phyloP scores from a whole-genome alignment of 2,329 filamentous ascomycete species.

The Pyrenochaeta sp. region DNA sequence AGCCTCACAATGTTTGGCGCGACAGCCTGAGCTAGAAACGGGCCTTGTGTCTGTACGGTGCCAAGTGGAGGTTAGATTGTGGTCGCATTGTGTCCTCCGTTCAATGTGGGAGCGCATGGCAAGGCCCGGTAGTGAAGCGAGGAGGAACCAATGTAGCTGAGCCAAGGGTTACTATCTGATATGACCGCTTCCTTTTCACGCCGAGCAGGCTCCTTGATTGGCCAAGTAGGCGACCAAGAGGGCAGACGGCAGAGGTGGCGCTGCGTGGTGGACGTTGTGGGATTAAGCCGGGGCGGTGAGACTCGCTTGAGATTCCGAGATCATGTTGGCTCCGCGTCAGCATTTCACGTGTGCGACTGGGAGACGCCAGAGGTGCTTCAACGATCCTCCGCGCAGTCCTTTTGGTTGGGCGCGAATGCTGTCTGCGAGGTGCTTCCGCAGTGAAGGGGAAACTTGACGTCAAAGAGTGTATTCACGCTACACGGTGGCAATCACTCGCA shows the following conservation, averaged over 20 bases:
- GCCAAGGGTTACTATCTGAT: constrained; percentile 2
- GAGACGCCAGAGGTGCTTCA: too few relatives aligned
- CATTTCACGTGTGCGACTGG: constrained; percentile 11
- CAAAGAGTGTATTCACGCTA: neutral
- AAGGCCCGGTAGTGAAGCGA: constrained; percentile 4
- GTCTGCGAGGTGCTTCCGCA: too few relatives aligned
- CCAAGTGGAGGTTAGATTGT: constrained; percentile 10
- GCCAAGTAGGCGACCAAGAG: constrained; percentile 1
- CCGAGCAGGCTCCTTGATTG: constrained; percentile 5
- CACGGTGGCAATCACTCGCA: neutral
- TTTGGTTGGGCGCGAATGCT: too few relatives aligned
- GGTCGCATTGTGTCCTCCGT: constrained; percentile 6
- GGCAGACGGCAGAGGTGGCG: constrained; percentile 2
- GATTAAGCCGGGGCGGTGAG: constrained; percentile 19
- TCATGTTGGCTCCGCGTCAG: constrained; percentile 9
- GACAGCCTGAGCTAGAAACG: too few relatives aligned
- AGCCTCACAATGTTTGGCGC: too few relatives aligned
- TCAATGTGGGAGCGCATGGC: constrained; percentile 4
- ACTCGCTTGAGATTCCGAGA: constrained; percentile 3
- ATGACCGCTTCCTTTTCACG: constrained; percentile 4
- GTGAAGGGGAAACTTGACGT: neutral
- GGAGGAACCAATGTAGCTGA: constrained; percentile 5
- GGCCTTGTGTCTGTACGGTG: constrained; percentile 2
- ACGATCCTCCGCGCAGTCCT: too few relatives aligned
- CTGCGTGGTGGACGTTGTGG: constrained; percentile 7